Percentiles rank a stretch among this genome's conserved stretches.
phyloP scores from a whole-genome alignment of 208 protist species.

The Crithidia acanthocephali region DNA sequence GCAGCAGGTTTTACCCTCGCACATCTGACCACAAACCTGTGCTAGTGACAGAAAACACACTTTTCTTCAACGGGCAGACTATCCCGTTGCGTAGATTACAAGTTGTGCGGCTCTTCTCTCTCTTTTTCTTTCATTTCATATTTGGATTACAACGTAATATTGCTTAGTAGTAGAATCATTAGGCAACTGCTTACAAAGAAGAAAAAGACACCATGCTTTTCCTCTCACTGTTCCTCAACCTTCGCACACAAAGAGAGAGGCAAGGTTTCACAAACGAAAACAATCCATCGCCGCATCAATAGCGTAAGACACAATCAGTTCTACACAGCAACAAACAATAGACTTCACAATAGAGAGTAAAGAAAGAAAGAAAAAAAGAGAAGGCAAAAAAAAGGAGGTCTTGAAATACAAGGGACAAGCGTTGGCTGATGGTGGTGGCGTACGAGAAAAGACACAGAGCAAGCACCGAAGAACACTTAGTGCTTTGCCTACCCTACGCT shows the following conservation, averaged over 20 bases:
- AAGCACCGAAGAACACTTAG: too few relatives aligned
- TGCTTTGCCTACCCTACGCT: too few relatives aligned
- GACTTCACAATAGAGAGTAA: neutral
- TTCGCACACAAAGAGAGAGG: neutral
- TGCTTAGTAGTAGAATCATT: conserved; percentile 1
- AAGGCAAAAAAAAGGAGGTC: neutral
- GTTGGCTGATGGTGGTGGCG: too few relatives aligned
- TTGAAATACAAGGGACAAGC: too few relatives aligned
- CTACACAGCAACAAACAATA: neutral
- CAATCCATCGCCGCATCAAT: neutral
- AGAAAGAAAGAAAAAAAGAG: neutral
- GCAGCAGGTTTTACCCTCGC: too few relatives aligned
- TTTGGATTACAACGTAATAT: conserved; percentile 9
- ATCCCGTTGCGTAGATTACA: too few relatives aligned
- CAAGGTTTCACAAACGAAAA: neutral
- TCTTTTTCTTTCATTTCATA: neutral
- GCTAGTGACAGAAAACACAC: too few relatives aligned
- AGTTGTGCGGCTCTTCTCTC: too few relatives aligned
- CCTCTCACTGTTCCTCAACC: neutral
- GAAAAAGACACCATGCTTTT: neutral
- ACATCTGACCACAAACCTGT: too few relatives aligned
- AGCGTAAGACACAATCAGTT: neutral
- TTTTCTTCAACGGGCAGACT: too few relatives aligned
- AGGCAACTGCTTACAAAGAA: neutral
- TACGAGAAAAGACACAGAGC: too few relatives aligned